Percentiles rank a stretch among this genome's conserved stretches.
These are phyloP conservation scores for Ogataea corticis DNA, from an alignment of 805 yeast species.

Conservation along the genomic window DNA sequence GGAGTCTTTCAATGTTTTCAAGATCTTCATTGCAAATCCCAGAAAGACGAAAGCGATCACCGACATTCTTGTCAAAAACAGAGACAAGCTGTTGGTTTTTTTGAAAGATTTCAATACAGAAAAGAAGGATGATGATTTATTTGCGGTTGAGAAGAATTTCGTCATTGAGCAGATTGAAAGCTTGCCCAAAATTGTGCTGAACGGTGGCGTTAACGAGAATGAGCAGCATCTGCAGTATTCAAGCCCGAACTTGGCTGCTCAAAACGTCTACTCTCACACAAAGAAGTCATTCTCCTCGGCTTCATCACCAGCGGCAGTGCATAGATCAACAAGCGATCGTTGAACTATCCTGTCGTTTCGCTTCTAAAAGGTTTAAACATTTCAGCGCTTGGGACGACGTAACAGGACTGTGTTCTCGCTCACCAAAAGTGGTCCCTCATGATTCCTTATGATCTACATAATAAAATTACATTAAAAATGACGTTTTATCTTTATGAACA, in stretches of 20 bases:
- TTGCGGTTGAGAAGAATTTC: constrained; percentile 79
- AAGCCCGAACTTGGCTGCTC: constrained; percentile 20
- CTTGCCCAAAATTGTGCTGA: constrained; percentile 56
- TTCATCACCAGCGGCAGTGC: constrained; percentile 4
- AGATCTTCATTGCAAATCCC: constrained; percentile 96
- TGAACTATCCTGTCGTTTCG: neutral
- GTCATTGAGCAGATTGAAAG: constrained; percentile 72
- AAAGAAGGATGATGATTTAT: constrained; percentile 61
- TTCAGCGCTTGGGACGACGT: neutral
- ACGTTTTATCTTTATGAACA: no score
- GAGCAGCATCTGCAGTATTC: constrained; percentile 7
- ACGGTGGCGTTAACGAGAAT: constrained; percentile 9
- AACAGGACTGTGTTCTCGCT: neutral
- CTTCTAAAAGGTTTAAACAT: neutral
- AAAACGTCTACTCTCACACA: constrained; percentile 21
- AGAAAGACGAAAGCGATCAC: constrained; percentile 75
- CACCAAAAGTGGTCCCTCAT: neutral
- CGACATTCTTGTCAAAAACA: constrained; percentile 82
- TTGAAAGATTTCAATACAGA: constrained; percentile 64
- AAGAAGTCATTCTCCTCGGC: constrained; percentile 16
- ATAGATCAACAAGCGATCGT: constrained; percentile 1
- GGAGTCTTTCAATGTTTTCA: constrained; percentile 92
- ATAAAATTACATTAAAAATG: constrained; percentile 1
- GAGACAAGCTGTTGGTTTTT: constrained; percentile 71
- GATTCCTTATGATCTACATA: constrained; percentile 5